Evolutionary conservation across 148 eudicot genomes (phyloP), one percentile per base, ranked within the genome.

Genomic region (Pharnaceum exiguum): DNA sequence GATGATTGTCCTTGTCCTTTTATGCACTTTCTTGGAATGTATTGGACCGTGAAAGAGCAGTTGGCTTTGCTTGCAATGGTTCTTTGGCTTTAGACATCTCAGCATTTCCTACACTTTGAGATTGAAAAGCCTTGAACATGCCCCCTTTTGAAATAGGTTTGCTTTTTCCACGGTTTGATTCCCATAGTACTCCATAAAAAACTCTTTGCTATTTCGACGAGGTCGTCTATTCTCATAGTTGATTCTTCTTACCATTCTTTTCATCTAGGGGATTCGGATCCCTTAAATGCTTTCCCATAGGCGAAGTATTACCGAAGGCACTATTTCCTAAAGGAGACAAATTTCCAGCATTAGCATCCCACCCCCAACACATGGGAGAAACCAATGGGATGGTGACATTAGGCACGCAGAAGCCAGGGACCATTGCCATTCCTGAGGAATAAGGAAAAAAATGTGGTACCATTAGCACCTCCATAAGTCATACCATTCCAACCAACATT

Each of bases 251-350:
- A 28, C 66, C 15, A 44, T 51, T 58, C 48, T 64, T 71, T 62
- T 71, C 66, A n/a, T 51, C 72, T 15, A 29, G 66, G 21, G 40
- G 46, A 4, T 45, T 55, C n/a, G 45, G 70, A 22, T 82, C 82
- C 66, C 94, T 77, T 1, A 80, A 67, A 67, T 76, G 95, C 61
- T 86, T 86, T 38, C 95, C 95, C 36, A 86, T 39, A 13, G 79
- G 63, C 23, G 82, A 65, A 17, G 86, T 61, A 54, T 11, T 70
- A 52, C 71, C 57, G n/a, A n/a, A 63, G n/a, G n/a, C n/a, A n/a
- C n/a, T n/a, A n/a, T n/a, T n/a, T n/a, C n/a, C n/a, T n/a, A n/a
- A n/a, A n/a, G n/a, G n/a, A n/a, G n/a, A n/a, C n/a, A n/a, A n/a
- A n/a, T n/a, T n/a, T n/a, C n/a, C n/a, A n/a, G n/a, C n/a, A n/a